phyloP scores from a whole-genome alignment of 768 basidiomycete species.

The Pleurotus eryngii region DNA sequence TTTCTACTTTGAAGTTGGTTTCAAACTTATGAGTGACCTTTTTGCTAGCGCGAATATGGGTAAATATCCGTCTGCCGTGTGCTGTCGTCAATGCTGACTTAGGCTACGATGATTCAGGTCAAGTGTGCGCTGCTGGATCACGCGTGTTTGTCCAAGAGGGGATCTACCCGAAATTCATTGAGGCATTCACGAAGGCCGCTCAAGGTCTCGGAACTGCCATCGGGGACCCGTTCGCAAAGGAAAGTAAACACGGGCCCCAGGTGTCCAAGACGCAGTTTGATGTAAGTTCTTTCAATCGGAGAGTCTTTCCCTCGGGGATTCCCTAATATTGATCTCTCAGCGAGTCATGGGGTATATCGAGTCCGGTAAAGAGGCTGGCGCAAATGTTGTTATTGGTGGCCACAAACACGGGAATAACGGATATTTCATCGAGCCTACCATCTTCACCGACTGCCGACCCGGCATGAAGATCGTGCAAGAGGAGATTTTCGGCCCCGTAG shows the following conservation, averaged over 20 bases:
- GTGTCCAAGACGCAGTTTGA: constrained; percentile 47
- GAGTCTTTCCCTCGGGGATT: too few species aligned
- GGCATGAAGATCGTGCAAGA: constrained; percentile 68
- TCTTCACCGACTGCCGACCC: constrained; percentile 59
- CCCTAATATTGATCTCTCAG: constrained; percentile 26
- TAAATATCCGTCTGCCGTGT: neutral
- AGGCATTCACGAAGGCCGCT: constrained; percentile 33
- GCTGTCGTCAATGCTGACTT: constrained; percentile 1
- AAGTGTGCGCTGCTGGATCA: constrained; percentile 51
- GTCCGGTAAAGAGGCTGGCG: constrained; percentile 69
- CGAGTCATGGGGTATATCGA: constrained; percentile 73
- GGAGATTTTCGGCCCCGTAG: constrained; percentile 79
- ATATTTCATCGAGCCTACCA: constrained; percentile 68
- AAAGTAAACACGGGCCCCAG: constrained; percentile 44
- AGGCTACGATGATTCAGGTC: constrained; percentile 35
- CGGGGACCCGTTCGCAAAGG: constrained; percentile 42
- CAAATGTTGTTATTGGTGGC: constrained; percentile 60
- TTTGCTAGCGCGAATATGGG: constrained; percentile 16
- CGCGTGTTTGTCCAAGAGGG: constrained; percentile 54
- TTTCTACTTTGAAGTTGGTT: neutral
- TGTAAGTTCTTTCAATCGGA: constrained; percentile 21
- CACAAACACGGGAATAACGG: constrained; percentile 56
- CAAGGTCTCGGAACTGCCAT: constrained; percentile 36
- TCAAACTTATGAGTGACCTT: neutral
- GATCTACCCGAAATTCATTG: constrained; percentile 57